A percentile compares a stretch with the other conserved stretches of the same genome.
These are phyloP conservation scores for Arthrobotrys iridis DNA, from an alignment of 2,329 filamentous ascomycete genomes.

Conservation along the genomic window DNA sequence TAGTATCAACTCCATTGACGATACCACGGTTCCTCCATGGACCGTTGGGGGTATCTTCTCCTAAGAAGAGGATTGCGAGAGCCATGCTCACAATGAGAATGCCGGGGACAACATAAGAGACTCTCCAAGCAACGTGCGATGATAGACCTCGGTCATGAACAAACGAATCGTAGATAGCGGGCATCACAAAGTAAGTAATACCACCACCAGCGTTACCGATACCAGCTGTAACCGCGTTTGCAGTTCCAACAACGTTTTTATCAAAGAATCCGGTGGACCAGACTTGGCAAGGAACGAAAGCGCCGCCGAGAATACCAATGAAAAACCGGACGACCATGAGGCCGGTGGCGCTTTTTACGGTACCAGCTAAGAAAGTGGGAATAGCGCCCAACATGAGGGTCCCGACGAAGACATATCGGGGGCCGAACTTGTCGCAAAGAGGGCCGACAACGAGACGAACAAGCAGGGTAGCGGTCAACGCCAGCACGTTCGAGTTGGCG, in stretches of 20 bases:
- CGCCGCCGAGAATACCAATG: conserved; percentile 79
- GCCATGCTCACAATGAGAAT: conserved; percentile 76
- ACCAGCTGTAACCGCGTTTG: conserved; percentile 84
- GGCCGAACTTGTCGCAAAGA: conserved; percentile 84
- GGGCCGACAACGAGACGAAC: conserved; percentile 82
- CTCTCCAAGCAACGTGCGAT: conserved; percentile 79
- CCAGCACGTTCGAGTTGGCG: conserved; percentile 90
- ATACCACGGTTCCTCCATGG: conserved; percentile 77
- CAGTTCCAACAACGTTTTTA: conserved; percentile 88
- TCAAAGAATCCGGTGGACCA: conserved; percentile 95
- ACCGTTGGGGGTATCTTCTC: conserved; percentile 83
- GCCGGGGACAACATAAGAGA: conserved; percentile 85
- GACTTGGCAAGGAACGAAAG: conserved; percentile 87
- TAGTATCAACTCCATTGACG: conserved; percentile 61
- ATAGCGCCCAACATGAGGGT: conserved; percentile 80
- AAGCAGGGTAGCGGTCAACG: conserved; percentile 75
- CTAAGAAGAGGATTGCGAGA: conserved; percentile 75
- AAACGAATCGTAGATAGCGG: conserved; percentile 83
- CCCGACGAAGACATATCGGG: conserved; percentile 80
- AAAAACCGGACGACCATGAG: conserved; percentile 82
- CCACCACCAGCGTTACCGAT: conserved; percentile 89
- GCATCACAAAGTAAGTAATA: conserved; percentile 94
- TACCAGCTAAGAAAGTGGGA: conserved; percentile 82
- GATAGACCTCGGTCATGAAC: conserved; percentile 69
- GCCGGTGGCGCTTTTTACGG: conserved; percentile 73